Conservation (phyloP, 2,329 filamentous ascomycete species). For the Paraphaeosphaeria sporulosa region DNA sequence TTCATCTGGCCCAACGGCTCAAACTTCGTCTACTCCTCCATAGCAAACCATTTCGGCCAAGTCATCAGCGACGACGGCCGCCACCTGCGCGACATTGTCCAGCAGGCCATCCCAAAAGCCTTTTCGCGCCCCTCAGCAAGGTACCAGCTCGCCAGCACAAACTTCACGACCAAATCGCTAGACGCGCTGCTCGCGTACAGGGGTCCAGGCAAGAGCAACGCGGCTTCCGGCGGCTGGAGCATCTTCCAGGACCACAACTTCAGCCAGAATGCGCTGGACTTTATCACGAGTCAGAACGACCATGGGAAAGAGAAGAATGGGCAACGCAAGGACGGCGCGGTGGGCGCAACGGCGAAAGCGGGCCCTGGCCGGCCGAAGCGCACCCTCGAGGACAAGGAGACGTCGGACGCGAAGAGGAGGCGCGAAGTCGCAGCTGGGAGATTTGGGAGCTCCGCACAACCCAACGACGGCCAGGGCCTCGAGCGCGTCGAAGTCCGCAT, state of each 20-base stretch:
- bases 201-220: conserved; percentile 74
- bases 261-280: conserved; percentile 60
- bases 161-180: conserved; percentile 75
- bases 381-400: conserved; percentile 33
- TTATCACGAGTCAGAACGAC: conserved; percentile 40
- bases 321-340: conserved; percentile 27
- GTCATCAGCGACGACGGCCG: conserved; percentile 48
- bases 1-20: conserved; percentile 83
- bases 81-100: conserved; percentile 73
- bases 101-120: conserved; percentile 83
- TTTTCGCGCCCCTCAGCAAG: conserved; percentile 77
- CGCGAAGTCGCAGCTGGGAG: conserved; percentile 70
- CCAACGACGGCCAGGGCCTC: conserved; percentile 49
- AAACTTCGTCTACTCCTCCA: conserved; percentile 74
- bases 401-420: conserved; percentile 61
- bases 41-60: conserved; percentile 52
- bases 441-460: conserved; percentile 66
- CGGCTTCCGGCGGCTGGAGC: conserved; percentile 79
- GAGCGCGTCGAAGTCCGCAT: conserved; percentile 60
- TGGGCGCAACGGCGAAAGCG: conserved; percentile 20
- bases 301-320: conserved; percentile 22
- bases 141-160: conserved; percentile 73
- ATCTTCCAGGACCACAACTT: conserved; percentile 73
- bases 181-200: conserved; percentile 72
- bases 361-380: conserved; percentile 40